These are phyloP conservation scores for Candida multigemmis DNA, from an alignment of 805 yeast species.

Conservation along the genomic window DNA sequence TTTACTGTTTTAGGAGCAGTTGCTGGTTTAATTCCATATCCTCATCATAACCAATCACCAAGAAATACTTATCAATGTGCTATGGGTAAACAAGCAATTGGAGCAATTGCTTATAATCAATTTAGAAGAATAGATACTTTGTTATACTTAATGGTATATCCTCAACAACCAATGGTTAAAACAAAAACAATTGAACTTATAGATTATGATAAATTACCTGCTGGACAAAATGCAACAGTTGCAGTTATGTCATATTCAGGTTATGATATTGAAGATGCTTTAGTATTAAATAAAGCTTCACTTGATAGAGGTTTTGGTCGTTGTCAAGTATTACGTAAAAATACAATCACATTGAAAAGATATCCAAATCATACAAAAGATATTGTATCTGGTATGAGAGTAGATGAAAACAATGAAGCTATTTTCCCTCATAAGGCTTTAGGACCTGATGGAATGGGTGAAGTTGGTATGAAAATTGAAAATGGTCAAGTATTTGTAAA, in stretches of 20 bases:
- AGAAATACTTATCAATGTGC: slow-evolving; percentile 92
- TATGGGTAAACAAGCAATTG: slow-evolving; percentile 99
- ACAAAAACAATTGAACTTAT: slow-evolving; percentile 94
- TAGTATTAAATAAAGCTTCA: slow-evolving; percentile 87
- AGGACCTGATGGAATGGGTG: slow-evolving; percentile 95
- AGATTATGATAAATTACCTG: slow-evolving; percentile 92
- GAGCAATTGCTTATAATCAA: slow-evolving; percentile 97
- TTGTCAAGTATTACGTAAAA: slow-evolving; percentile 90
- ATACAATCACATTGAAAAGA: slow-evolving; percentile 80
- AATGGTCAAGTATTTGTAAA: slow-evolving; percentile 93
- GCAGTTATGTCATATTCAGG: slow-evolving; percentile 99
- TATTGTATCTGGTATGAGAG: slow-evolving; percentile 84
- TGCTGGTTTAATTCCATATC: slow-evolving; percentile 87
- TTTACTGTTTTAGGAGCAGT: slow-evolving; percentile 89
- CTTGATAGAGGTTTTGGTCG: slow-evolving; percentile 96
- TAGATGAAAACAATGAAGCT: slow-evolving; percentile 71
- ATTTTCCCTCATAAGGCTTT: slow-evolving; percentile 78
- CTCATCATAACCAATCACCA: slow-evolving; percentile 89
- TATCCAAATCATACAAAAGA: slow-evolving; percentile 93
- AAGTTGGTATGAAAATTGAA: slow-evolving; percentile 84
- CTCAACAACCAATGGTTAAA: slow-evolving; percentile 99
- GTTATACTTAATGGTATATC: slow-evolving; percentile 93
- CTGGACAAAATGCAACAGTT: slow-evolving; percentile 97
- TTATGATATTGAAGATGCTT: slow-evolving; percentile 98
- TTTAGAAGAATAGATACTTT: slow-evolving; percentile 92